Base-by-base conservation (phyloP, 2,329 filamentous ascomycete species). In the Allantophomopsis cytisporea region DNA sequence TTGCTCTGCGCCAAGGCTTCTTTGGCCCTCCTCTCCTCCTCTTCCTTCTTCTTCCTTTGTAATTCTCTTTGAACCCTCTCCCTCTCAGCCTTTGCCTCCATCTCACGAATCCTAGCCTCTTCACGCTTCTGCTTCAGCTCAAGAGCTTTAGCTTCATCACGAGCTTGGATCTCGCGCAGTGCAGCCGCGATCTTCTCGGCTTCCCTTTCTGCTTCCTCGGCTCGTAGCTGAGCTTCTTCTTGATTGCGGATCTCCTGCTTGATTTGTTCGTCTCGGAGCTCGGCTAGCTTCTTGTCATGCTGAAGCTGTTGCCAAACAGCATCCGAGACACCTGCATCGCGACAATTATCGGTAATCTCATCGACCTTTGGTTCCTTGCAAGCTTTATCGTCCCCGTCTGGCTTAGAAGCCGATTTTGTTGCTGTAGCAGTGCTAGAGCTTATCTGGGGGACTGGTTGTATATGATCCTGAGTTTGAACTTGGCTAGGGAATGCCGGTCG, bases 251-350 rank as follows among this genome's bases (percentile, higher is more conserved):
- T 42, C 15, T 58, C 45, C 35, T 45, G 38, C 13, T 39, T 20
- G 5, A 35, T 37, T 42, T 41, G 31, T 45, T 23, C 20, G 5
- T 15, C 39, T 16, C 30, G 12, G 11, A 50, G n/a, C 44, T 55
- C 39, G 38, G 50, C 45, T 50, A 53, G 12, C 16, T 54, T 45
- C 15, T 55, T 60, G 53, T 80, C 72, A 2, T 43, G 48, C 43
- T 76, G 63, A 0, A 83, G 68, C 46, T 79, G 71, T 2, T 65
- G 56, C 79, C 78, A 83, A 1, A 73, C 58, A 5, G 57, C 69
- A 36, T 82, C 74, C 4, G 63, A 68, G 0, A 83, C 76, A 0
- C 70, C 71, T 0, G 61, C 53, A 42, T 83, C 79, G 11, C 76
- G 65, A 40, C 5, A 6, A 23, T 41, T 4, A 47, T 41, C 2